A percentile compares a stretch with the other conserved stretches of the same genome.
Evolutionary conservation across 2,329 filamentous ascomycete genomes (phyloP).

Genomic region (Sporothrix pseudoabietina): DNA sequence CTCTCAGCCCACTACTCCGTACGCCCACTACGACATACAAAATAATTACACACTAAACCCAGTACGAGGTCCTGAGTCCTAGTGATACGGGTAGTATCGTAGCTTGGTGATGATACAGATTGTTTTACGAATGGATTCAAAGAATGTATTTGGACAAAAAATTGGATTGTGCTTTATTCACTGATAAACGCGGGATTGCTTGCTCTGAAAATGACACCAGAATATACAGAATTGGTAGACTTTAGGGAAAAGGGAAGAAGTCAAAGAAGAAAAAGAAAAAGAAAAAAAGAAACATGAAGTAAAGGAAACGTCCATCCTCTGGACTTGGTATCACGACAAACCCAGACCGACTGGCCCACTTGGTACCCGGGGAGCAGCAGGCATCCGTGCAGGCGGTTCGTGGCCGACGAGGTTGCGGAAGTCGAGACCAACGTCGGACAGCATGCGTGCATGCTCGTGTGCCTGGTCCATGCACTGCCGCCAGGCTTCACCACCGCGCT

Average conservation of each 20-base stretch:
- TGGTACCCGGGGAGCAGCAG: constrained; percentile 32
- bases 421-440: constrained; percentile 85
- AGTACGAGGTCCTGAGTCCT: background rate
- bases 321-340: constrained; percentile 38
- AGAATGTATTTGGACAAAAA: no score
- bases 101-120: background rate
- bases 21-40: background rate
- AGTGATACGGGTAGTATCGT: background rate
- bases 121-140: no score
- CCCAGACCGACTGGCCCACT: constrained; percentile 49
- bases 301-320: background rate
- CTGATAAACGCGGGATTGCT: background rate
- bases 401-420: constrained; percentile 79
- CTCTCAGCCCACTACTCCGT: background rate
- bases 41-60: background rate
- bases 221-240: background rate
- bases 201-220: background rate
- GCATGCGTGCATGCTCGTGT: constrained; percentile 74
- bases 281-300: background rate
- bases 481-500: constrained; percentile 75
- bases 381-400: constrained; percentile 45
- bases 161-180: no score
- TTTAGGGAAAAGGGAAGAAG: background rate
- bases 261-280: background rate
- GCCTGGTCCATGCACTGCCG: constrained; percentile 80